Conservation (phyloP, 192 early-diverging fungal genomes). For the Anaeromyces robustus region DNA sequence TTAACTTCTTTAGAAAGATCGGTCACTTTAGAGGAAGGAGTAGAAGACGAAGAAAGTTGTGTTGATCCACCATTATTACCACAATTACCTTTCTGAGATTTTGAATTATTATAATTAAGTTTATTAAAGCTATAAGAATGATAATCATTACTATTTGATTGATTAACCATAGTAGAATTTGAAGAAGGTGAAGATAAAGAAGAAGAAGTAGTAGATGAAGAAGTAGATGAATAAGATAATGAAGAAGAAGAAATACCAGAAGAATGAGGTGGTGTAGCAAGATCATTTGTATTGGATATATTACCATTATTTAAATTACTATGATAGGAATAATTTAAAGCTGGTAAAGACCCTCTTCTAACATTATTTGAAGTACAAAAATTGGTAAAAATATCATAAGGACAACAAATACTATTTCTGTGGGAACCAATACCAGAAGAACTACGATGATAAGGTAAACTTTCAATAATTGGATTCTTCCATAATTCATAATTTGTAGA, state of each 20-base stretch:
- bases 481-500: not conserved
- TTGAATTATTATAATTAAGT: not conserved
- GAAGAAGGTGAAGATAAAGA: not conserved
- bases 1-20: not conserved
- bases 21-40: not conserved
- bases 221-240: not conserved
- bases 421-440: not conserved
- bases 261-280: not conserved
- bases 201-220: not conserved
- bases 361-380: not conserved
- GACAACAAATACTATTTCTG: not conserved
- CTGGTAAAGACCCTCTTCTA: not conserved
- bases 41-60: not conserved
- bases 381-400: not conserved
- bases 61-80: not conserved
- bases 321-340: not conserved
- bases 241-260: not conserved
- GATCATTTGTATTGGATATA: not conserved
- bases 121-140: not conserved
- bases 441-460: not conserved
- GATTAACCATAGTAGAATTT: not conserved
- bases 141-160: not conserved
- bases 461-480: not conserved
- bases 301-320: no score
- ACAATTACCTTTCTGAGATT: no score